These are phyloP conservation scores for Buxus sempervirens DNA, from an alignment of 164 flowering plant genomes.

Conservation along the genomic window DNA sequence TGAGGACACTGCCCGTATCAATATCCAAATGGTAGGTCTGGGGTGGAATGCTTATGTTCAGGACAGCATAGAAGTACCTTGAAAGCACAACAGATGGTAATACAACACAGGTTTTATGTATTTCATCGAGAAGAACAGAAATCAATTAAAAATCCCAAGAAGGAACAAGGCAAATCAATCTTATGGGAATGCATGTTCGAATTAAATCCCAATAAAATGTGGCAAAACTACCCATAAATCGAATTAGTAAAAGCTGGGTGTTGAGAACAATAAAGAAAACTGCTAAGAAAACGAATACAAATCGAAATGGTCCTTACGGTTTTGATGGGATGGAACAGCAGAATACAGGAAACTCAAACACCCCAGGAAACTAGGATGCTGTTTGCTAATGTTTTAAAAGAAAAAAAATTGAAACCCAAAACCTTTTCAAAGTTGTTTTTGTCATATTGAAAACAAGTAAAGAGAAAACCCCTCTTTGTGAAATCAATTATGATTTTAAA, in stretches of 20 bases:
- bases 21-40: constrained; percentile 49
- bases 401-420: no score
- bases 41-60: constrained; percentile 46
- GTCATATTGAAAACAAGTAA: no score
- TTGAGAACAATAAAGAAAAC: not conserved
- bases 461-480: no score
- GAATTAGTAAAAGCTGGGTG: not conserved
- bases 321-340: no score
- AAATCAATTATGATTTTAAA: no score
- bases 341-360: no score
- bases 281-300: not conserved
- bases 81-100: constrained; percentile 10
- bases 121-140: not conserved
- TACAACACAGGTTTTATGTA: not conserved
- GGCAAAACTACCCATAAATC: no score
- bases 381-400: no score
- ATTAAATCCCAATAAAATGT: no score
- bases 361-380: no score
- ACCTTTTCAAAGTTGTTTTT: no score
- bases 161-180: not conserved
- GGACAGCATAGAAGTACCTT: constrained; percentile 47
- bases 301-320: not conserved
- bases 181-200: no score
- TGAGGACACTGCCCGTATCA: constrained; percentile 68
- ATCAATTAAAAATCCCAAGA: not conserved